Conservation (phyloP, 106 monocot species). For the Chionographis japonica region DNA sequence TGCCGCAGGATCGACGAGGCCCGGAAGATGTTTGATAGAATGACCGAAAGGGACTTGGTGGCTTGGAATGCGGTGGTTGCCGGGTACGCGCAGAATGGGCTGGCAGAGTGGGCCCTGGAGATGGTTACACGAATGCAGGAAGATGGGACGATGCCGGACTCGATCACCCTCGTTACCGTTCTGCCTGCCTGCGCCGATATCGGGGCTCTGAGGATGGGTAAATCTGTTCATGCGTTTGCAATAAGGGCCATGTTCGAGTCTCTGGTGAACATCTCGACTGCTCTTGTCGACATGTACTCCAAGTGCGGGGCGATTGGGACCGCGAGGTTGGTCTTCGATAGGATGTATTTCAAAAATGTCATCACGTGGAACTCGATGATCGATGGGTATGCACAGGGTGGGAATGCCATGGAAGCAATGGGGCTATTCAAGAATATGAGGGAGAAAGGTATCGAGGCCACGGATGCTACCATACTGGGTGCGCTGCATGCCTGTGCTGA, state of each 20-base stretch:
- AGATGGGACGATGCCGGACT: constrained; percentile 32
- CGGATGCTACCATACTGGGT: constrained; percentile 53
- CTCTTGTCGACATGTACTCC: constrained; percentile 59
- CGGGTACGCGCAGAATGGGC: constrained; percentile 54
- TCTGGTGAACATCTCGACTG: constrained; percentile 48
- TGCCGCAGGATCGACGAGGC: constrained; percentile 44
- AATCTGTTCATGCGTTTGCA: constrained; percentile 47
- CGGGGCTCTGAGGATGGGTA: constrained; percentile 26
- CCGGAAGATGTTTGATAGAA: constrained; percentile 51
- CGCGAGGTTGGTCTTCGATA: constrained; percentile 64
- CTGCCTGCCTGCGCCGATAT: constrained; percentile 57
- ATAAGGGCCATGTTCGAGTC: constrained; percentile 43
- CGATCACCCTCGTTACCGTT: constrained; percentile 59
- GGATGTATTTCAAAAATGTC: constrained; percentile 51
- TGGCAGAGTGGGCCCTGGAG: constrained; percentile 38
- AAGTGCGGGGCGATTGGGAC: constrained; percentile 39
- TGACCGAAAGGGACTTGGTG: constrained; percentile 54
- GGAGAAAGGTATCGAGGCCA: constrained; percentile 29
- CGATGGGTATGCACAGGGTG: constrained; percentile 56
- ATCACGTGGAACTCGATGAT: constrained; percentile 89
- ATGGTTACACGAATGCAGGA: constrained; percentile 42
- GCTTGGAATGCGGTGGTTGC: constrained; percentile 76
- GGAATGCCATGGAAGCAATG: constrained; percentile 57
- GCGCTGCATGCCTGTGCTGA: constrained; percentile 59
- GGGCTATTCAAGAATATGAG: constrained; percentile 49